A percentile compares a stretch with the other conserved stretches of the same genome.
Conservation (phyloP, 192 early-diverging fungal genomes). For the Cladochytrium replicatum region DNA sequence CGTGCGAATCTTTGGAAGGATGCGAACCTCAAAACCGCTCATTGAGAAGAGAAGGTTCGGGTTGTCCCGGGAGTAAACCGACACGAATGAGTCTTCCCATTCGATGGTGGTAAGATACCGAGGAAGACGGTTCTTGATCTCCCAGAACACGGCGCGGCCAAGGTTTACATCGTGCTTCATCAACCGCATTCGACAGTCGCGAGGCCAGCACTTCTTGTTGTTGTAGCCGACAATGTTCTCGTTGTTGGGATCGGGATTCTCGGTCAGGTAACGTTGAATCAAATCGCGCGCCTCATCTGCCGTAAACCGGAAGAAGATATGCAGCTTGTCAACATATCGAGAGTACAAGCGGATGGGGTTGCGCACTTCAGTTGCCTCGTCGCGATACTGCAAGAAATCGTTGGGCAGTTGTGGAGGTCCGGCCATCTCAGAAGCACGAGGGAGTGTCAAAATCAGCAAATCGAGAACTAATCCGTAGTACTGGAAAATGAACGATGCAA, state of each 20-base stretch:
- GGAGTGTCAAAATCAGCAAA: conserved; percentile 84
- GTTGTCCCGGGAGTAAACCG: conserved; percentile 95
- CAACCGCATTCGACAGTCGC: conserved; percentile 96
- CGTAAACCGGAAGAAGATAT: conserved; percentile 90
- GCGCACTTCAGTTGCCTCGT: conserved; percentile 80
- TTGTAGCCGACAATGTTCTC: conserved; percentile 98
- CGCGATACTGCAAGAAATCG: conserved; percentile 94
- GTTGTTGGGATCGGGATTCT: conserved; percentile 97
- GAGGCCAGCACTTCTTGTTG: conserved; percentile 98
- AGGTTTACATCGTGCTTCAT: conserved; percentile 99
- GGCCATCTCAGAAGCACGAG: conserved; percentile 93
- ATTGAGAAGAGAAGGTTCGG: conserved; percentile 92
- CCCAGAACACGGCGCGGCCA: conserved; percentile 98
- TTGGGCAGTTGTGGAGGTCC: conserved; percentile 86
- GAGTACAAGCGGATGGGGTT: conserved; percentile 96
- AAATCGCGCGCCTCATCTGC: conserved; percentile 90
- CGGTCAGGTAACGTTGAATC: conserved; percentile 92
- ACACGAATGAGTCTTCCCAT: conserved; percentile 95
- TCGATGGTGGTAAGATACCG: conserved; percentile 94
- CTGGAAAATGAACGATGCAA: conserved; percentile 95
- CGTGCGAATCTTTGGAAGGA: conserved; percentile 84
- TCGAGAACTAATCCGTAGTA: conserved; percentile 98
- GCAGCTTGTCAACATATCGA: conserved; percentile 86
- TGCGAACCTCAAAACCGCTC: conserved; percentile 92
- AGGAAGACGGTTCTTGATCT: conserved; percentile 95